phyloP scores from a whole-genome alignment of 2,329 filamentous ascomycete species.

The Pseudogymnoascus sp. region DNA sequence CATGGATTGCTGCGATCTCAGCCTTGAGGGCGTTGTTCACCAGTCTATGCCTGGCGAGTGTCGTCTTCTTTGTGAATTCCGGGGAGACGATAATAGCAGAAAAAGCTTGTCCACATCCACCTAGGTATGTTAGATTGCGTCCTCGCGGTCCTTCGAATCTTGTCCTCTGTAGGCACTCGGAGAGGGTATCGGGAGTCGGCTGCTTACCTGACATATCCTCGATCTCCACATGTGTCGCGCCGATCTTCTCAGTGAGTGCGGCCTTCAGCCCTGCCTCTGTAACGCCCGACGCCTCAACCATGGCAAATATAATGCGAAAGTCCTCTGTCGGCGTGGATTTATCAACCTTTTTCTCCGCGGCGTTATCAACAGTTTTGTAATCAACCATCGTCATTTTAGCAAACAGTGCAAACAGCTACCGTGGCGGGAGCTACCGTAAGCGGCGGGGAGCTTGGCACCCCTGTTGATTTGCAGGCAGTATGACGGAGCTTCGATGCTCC shows the following conservation, averaged over 20 bases:
- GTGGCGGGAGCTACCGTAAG: constrained; percentile 3
- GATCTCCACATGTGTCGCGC: constrained; percentile 74
- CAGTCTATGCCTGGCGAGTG: constrained; percentile 58
- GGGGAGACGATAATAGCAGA: constrained; percentile 59
- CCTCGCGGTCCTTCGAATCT: not conserved
- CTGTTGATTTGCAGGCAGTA: not conserved
- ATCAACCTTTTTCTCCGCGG: constrained; percentile 17
- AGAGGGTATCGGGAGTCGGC: constrained; percentile 14
- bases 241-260: constrained; percentile 61
- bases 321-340: constrained; percentile 16
- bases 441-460: constrained; percentile 7
- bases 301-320: constrained; percentile 29
- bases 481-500: constrained; percentile 1
- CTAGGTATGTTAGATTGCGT: constrained; percentile 30
- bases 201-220: constrained; percentile 80
- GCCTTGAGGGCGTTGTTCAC: constrained; percentile 60
- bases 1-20: constrained; percentile 67
- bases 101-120: constrained; percentile 63
- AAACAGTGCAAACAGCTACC: constrained; percentile 27
- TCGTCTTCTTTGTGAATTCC: constrained; percentile 50
- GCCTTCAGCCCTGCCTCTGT: constrained; percentile 63
- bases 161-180: not conserved
- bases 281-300: constrained; percentile 53
- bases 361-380: constrained; percentile 6
- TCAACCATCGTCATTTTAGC: constrained; percentile 34